These are phyloP conservation scores for Aureobasidium sp. DNA, from an alignment of 2,329 filamentous ascomycete genomes.

Conservation along the genomic window DNA sequence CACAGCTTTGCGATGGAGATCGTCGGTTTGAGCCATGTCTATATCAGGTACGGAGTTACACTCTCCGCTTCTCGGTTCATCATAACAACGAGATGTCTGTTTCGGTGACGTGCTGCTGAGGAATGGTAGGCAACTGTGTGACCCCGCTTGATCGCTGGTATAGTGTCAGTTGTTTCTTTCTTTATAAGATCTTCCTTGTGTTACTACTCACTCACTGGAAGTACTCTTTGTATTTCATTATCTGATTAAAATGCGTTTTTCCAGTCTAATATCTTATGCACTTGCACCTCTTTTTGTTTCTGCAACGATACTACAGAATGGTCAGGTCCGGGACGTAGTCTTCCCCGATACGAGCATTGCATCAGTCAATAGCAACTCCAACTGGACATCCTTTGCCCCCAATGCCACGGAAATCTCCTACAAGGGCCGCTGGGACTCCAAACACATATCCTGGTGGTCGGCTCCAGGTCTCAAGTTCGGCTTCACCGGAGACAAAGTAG, in stretches of 20 bases:
- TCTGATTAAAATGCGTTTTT: background rate
- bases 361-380: constrained; percentile 24
- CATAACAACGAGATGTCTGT: background rate
- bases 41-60: background rate
- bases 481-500: constrained; percentile 45
- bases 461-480: constrained; percentile 47
- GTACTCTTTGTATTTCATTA: background rate
- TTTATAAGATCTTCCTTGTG: background rate
- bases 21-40: background rate
- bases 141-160: background rate
- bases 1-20: background rate
- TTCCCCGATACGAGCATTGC: constrained; percentile 33
- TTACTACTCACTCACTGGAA: background rate
- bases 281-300: constrained; percentile 11
- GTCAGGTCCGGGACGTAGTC: constrained; percentile 30
- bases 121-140: background rate
- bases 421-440: constrained; percentile 54
- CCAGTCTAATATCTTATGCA: background rate
- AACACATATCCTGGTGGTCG: constrained; percentile 44
- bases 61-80: background rate
- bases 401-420: constrained; percentile 49
- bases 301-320: constrained; percentile 35
- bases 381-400: constrained; percentile 42
- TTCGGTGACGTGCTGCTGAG: background rate
- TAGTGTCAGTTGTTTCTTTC: background rate